Evolutionary conservation across 108 stramenopile genomes (phyloP), one percentile per base, ranked within the genome.

Genomic region (Nitzschia sp.): DNA sequence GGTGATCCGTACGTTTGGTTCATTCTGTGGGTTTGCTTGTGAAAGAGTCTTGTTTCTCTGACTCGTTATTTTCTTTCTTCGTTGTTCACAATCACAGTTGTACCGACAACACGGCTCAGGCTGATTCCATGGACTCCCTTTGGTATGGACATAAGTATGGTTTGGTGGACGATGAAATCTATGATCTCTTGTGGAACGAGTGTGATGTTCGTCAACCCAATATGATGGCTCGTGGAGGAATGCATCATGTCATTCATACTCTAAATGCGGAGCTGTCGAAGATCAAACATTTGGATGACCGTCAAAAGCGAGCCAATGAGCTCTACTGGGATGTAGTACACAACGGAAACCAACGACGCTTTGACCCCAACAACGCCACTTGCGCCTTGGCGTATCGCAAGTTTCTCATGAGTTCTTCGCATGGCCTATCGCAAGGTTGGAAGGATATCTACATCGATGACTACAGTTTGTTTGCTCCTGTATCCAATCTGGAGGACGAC

Each of bases 121-220:
- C 48, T 7, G 83, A 88, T 44, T 72, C 72, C 21, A 83, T 84
- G 81, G 83, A 88, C 54, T 64, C 75, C 9, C 50, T 88, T 7
- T 88, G 86, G 86, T 88, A 88, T 57, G 78, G 67, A 5, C 63
- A 82, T 67, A 88, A 88, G 67, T 78, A 88, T 57, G 86, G 86
- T 29, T 53, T 88, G 20, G 75, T 88, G 46, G 82, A 82, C 56
- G 80, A 83, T 41, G 80, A 68, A 42, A 55, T 76, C 10, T 88
- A 58, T 60, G 79, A 84, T 63, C 19, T 71, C 17, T 57, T 88
- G 10, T 86, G 79, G 79, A 80, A 86, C 65, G 17, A 82, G 8
- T 86, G 85, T 63, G 38, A 67, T 42, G 58, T 69, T n/a, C 67
- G 84, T 8, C 10, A 51, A 34, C 77, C 83, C 20, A 75, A 70